Base-by-base conservation (phyloP, 2,329 filamentous ascomycete species). In the Cladophialophora chaetospira region DNA sequence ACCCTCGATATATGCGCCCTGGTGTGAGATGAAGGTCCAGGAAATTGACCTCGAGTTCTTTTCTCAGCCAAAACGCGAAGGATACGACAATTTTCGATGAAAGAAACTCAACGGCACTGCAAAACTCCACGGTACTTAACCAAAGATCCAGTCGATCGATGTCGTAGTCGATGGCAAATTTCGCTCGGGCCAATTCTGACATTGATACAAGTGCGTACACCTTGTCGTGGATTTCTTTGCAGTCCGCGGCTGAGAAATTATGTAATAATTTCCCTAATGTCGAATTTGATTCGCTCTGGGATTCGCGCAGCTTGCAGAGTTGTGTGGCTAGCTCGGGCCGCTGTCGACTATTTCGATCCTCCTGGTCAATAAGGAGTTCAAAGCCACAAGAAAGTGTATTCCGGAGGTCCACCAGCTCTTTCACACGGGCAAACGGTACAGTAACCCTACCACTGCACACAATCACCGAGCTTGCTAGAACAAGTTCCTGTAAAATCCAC, bases 381-480 rank as follows among this genome's bases (percentile, higher is more conserved):
- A n/a, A n/a, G n/a, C n/a, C n/a, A n/a, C n/a, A 9, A 33, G 3
- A n/a, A 33, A 8, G 3, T 42, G 38, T 42, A 17, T 17, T 4
- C n/a, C n/a, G n/a, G n/a, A n/a, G 3, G 3, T 23, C 11, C 10
- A 23, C 11, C 38, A 42, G 17, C 17, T 3, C 17, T 17, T 17
- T 42, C 11, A 42, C 19, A 19, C 19, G 11, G 9, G 38, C 17
- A 10, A 42, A 42, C 19, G 38, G 38, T 3, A 42, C 19, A 17
- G 38, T 42, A 10, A 23, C 13, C 9, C 3, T 15, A 17, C 63
- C 80, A 82, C 75, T 86, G 78, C 57, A 85, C 80, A 69, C 84
- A 85, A 21, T 82, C 73, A 35, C 82, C 65, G 2, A 82, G 81
- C 49, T 78, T 73, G 60, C 42, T 3, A 47, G 10, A 17, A 31